Conservation (phyloP, 768 basidiomycete genomes). For the Pisolithus sp. region DNA sequence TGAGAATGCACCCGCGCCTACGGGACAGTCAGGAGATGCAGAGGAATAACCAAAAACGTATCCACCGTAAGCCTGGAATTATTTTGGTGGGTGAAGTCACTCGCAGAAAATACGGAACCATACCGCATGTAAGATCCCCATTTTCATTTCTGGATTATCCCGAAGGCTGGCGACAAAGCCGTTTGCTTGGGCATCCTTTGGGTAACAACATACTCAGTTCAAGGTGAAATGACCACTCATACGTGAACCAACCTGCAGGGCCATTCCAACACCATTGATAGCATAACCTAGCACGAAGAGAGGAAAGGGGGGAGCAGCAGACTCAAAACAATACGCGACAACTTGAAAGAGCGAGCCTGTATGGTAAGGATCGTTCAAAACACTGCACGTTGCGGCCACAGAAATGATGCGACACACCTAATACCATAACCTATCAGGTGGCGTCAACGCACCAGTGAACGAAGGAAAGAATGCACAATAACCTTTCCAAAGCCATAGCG, state of each 20-base stretch:
- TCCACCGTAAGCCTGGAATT: slow-evolving; percentile 29
- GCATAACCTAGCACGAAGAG: slow-evolving; percentile 36
- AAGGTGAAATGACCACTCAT: neutral
- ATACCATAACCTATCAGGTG: slow-evolving; percentile 19
- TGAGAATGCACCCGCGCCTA: slow-evolving; percentile 60
- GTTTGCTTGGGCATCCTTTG: slow-evolving; percentile 43
- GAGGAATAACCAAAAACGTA: neutral
- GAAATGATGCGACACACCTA: slow-evolving; percentile 13
- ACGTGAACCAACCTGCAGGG: slow-evolving; percentile 35
- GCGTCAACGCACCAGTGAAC: neutral
- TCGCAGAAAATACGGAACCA: slow-evolving; percentile 22
- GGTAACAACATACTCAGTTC: neutral
- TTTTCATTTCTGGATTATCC: slow-evolving; percentile 32
- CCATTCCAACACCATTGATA: slow-evolving; percentile 40
- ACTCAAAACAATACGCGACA: slow-evolving; percentile 30
- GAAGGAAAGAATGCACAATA: neutral
- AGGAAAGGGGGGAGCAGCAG: slow-evolving; percentile 41
- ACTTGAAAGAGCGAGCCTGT: slow-evolving; percentile 26
- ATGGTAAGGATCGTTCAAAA: neutral
- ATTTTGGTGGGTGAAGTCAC: neutral
- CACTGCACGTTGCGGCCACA: too few species aligned
- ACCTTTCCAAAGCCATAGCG: slow-evolving; percentile 32
- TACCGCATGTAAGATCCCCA: slow-evolving; percentile 36
- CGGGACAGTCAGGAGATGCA: neutral
- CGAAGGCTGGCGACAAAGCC: slow-evolving; percentile 38